Percentiles rank a stretch among this genome's conserved stretches.
These are phyloP conservation scores for Fusarium palustre DNA, from an alignment of 2,329 filamentous ascomycete species.

Conservation along the genomic window DNA sequence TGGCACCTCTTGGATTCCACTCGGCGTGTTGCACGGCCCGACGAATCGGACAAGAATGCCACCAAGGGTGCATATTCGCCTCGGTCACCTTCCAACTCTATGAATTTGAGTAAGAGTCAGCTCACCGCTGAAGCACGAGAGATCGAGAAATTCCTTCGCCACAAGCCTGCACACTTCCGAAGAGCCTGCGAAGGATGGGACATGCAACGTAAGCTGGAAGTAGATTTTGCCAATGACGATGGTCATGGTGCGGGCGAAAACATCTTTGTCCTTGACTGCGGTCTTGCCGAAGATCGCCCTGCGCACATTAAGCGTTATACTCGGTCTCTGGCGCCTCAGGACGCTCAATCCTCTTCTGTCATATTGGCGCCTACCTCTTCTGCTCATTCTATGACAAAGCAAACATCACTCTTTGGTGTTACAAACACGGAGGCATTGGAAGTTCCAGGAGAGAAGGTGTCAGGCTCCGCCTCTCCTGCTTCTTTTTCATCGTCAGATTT, in stretches of 20 bases:
- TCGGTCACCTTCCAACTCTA: conserved; percentile 78
- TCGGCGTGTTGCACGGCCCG: conserved; percentile 75
- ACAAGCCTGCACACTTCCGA: conserved; percentile 82
- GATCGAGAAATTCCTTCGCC: conserved; percentile 79
- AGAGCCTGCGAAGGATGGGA: conserved; percentile 88
- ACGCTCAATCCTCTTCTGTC: conserved; percentile 20
- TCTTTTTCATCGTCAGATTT: conserved; percentile 35
- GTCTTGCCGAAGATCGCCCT: conserved; percentile 68
- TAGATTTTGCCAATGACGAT: conserved; percentile 89
- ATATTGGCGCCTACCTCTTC: conserved; percentile 11
- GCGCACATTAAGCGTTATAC: conserved; percentile 59
- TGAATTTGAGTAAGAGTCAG: conserved; percentile 77
- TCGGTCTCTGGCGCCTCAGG: conserved; percentile 48
- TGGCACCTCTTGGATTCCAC: conserved; percentile 87
- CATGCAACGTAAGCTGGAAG: conserved; percentile 85
- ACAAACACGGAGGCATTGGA: conserved; percentile 11
- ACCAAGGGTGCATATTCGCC: conserved; percentile 83
- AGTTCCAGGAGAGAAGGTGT: conserved; percentile 38
- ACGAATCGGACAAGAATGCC: conserved; percentile 77
- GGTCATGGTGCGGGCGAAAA: conserved; percentile 80
- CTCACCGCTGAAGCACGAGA: conserved; percentile 81
- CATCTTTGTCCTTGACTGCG: conserved; percentile 79
- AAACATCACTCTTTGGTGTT: conserved; percentile 50
- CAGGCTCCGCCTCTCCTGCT: conserved; percentile 41
- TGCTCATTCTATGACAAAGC: conserved; percentile 3